These are phyloP conservation scores for Pseudocohnilembus persalinus DNA, from an alignment of 169 alveolate species.

Conservation along the genomic window DNA sequence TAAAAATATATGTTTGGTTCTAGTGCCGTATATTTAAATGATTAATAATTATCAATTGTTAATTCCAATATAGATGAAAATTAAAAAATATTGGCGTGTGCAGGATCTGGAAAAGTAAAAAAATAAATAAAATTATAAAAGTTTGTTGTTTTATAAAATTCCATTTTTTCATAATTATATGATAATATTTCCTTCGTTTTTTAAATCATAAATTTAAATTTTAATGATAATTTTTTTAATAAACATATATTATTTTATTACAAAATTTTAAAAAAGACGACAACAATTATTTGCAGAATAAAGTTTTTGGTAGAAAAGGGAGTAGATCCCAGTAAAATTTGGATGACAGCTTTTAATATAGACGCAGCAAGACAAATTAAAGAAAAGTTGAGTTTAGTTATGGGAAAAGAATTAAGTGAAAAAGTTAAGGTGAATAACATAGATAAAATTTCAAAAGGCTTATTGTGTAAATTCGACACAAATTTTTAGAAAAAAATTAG, in stretches of 20 bases:
- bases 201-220: no score
- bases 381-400: slow-evolving; percentile 1
- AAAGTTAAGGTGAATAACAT: slow-evolving; percentile 10
- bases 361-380: slow-evolving; percentile 20
- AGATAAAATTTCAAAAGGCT: slow-evolving; percentile 2
- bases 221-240: no score
- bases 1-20: no score
- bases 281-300: slow-evolving; percentile 20
- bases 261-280: not conserved
- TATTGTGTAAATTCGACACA: not conserved
- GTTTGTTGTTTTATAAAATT: no score
- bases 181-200: no score
- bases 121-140: no score
- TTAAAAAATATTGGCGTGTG: slow-evolving; percentile 16
- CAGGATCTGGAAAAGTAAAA: slow-evolving; percentile 17
- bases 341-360: slow-evolving; percentile 22
- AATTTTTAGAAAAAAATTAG: not conserved
- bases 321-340: slow-evolving; percentile 4
- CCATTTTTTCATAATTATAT: no score
- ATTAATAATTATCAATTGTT: not conserved
- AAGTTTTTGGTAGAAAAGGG: slow-evolving; percentile 1
- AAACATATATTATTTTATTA: no score
- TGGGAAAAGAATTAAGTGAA: not conserved
- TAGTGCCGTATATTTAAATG: not conserved
- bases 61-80: not conserved